Base-by-base conservation (phyloP, 257 asterid genomes). In the Ophiorrhiza pumila region DNA sequence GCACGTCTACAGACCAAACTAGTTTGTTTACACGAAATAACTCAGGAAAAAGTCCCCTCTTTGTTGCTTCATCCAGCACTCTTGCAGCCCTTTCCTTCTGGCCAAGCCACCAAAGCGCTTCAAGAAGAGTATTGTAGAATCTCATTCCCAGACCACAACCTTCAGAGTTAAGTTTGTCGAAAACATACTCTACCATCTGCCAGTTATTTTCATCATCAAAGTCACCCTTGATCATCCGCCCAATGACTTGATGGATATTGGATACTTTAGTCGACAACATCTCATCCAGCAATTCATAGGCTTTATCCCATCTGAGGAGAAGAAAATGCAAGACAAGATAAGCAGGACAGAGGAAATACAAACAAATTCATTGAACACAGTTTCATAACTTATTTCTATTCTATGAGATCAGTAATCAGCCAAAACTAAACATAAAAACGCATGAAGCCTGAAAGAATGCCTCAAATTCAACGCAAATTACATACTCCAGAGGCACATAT, bases 151-250 rank as follows among this genome's bases (percentile, higher is more conserved):
- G 82, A 69, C 94, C 85, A 79, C 97, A 86, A 23, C 98, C 98
- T 87, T 91, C 96, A 37, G 94, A 88, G 52, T 77, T 88, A 69
- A 94, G 97, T 82, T 91, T 91, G 84, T 94, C 96, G 72, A 94
- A 89, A 58, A 87, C 93, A 76, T 90, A 90, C 76, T 94, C 98
- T 32, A 91, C 98, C 95, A 90, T 94, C 82, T 91, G 98, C 98
- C 98, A 94, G 78, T 90, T 94, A 84, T 57, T 82, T 11, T 57
- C 80, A 79, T 94, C 98, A 78, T 94, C 98, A 56, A 76, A 88
- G 41, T 91, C 89, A 67, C 97, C 98, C 71, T 79, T 86, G 76
- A 94, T 94, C 98, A 91, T 91, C 87, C 87, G 91, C 41, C 96
- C 96, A 60, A 91, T 91, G 47, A 89, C 91, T 80, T 87, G 95